Evolutionary conservation across 306 rosid species (phyloP), one percentile per base, ranked within the genome.

Genomic region (Vachellia pachyceras): DNA sequence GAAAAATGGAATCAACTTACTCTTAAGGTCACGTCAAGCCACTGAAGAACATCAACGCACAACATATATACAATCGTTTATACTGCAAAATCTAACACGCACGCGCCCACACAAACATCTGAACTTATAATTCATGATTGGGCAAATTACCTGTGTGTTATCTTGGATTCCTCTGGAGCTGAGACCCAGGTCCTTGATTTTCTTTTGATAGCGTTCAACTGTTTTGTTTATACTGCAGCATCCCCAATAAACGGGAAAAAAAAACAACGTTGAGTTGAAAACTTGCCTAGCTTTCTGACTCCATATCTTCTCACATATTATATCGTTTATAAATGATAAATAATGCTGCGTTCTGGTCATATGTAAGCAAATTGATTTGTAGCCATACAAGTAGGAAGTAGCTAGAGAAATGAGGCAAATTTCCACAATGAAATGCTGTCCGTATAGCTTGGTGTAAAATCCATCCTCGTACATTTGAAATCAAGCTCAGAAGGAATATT

Each of bases 141-240:
- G 69, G n/a, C 69, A 57, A 68, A 92, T 10, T 69, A 69, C 97
- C 97, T 95, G 91, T 36, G 80, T 18, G 67, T 87, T 79, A 63
- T 88, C 90, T 76, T 67, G 79, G 74, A 35, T 75, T 64, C 63
- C 85, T 73, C 72, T 86, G 77, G 37, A 37, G 71, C 40, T 25
- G 46, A 63, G 82, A 73, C 54, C 80, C 73, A 78, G 42, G 44
- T 91, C 96, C 86, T 87, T 90, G 45, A 79, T 63, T 85, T 85
- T 91, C 77, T 40, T 80, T 86, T 88, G 85, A 86, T 93, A 95
- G 25, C 99, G 98, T 39, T 95, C 97, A 23, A 93, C 57, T 10
- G 92, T 91, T 83, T 89, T 91, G 88, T 58, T 85, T 80, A 93
- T 63, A 83, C 98, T 95, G 93, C 75, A 83, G 77, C 84, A 88